These are phyloP conservation scores for Linum lewisii DNA, from an alignment of 345 rosid genomes.

Conservation along the genomic window DNA sequence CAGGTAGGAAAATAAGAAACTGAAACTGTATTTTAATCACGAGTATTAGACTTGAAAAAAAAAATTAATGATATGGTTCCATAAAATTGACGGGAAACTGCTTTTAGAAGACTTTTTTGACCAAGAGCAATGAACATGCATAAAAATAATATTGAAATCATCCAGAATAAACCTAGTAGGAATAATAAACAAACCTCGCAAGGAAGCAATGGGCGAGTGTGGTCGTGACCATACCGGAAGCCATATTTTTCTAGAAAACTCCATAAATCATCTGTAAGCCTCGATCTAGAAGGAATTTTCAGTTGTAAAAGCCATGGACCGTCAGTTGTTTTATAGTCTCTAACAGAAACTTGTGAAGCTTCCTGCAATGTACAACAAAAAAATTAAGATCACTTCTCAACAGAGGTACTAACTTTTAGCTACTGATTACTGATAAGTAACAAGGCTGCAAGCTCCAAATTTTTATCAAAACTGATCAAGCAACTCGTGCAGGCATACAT, in stretches of 20 bases:
- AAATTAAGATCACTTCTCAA: conserved; percentile 5
- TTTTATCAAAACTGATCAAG: background rate
- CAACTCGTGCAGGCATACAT: background rate
- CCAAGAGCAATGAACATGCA: too few relatives aligned
- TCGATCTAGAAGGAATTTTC: conserved; percentile 53
- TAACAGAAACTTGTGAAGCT: conserved; percentile 52
- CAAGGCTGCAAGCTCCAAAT: background rate
- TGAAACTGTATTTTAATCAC: too few relatives aligned
- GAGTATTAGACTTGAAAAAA: too few relatives aligned
- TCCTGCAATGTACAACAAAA: conserved; percentile 29
- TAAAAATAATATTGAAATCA: too few relatives aligned
- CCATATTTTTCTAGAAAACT: conserved; percentile 84
- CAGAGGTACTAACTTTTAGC: too few relatives aligned
- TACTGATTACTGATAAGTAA: background rate
- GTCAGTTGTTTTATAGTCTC: conserved; percentile 41
- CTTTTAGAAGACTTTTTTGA: too few relatives aligned
- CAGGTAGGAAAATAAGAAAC: background rate
- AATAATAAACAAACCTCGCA: conserved; percentile 60
- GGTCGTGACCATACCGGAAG: conserved; percentile 54
- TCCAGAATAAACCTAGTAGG: conserved; percentile 2
- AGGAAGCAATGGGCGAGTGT: conserved; percentile 60
- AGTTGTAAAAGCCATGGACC: conserved; percentile 58
- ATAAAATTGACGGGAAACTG: too few relatives aligned
- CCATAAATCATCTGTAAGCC: conserved; percentile 42
- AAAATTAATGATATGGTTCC: too few relatives aligned